Evolutionary conservation across 116 monocot genomes (phyloP).

Genomic region (Posidonia oceanica): DNA sequence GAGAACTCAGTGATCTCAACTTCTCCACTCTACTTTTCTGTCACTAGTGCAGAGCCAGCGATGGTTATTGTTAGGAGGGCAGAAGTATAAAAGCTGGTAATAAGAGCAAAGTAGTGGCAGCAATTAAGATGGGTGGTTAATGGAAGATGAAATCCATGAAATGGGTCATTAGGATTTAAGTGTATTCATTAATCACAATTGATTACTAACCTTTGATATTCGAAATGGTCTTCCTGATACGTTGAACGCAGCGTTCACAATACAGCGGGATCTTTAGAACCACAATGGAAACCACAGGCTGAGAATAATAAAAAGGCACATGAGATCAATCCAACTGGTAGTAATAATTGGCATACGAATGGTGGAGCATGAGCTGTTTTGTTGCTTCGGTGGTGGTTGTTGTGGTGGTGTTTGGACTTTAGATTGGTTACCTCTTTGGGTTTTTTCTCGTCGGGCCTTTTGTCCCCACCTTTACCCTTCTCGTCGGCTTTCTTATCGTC

Average conservation of each 20-base stretch:
- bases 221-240: conserved; percentile 23
- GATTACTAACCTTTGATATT: conserved; percentile 45
- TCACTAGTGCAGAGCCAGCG: no score
- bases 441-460: conserved; percentile 6
- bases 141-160: no score
- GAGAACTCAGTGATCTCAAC: no score
- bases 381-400: no score
- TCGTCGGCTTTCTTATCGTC: conserved; percentile 4
- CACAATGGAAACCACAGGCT: conserved; percentile 21
- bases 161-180: neutral
- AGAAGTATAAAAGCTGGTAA: no score
- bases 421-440: neutral
- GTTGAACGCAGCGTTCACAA: conserved; percentile 50
- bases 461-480: conserved; percentile 1
- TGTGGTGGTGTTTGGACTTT: neutral
- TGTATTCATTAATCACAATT: no score
- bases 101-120: no score
- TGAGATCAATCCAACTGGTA: neutral
- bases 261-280: conserved; percentile 52
- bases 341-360: neutral
- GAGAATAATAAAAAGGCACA: neutral
- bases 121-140: no score
- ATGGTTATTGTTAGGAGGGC: no score
- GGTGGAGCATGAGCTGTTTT: neutral
- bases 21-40: no score